Base-by-base conservation (phyloP, 139 green algal species). In the Protoeuglena noctilucae region DNA sequence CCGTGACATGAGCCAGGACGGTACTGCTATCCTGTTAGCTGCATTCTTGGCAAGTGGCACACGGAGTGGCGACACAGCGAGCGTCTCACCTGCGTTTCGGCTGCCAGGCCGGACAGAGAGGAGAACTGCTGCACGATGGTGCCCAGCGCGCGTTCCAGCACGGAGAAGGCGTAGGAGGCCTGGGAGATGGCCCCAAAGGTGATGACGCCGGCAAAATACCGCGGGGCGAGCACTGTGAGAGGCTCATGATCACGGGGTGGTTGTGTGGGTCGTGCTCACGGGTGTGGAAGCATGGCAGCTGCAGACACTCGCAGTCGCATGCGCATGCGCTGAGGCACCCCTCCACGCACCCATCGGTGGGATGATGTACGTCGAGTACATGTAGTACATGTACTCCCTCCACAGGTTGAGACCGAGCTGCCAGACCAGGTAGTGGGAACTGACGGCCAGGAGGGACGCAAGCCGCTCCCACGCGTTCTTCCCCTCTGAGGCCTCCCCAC, bases 331-430 rank as follows among this genome's bases (percentile, higher is more conserved):
- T 12, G 16, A 45, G 39, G 39, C 12, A 16, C 12, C 39, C 12
- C 39, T n/a, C 39, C 12, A 72, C n/a, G n/a, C n/a, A n/a, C n/a
- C n/a, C 52, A 94, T 58, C 9, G 68, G 70, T 12, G 84, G 84
- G n/a, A 85, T 56, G 39, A 88, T 54, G 16, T 91, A 78, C 26
- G 85, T 93, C 29, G 78, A 73, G 51, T 85, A 87, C 21, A 66
- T 65, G 66, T 84, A 88, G 1, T 63, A 4, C 19, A n/a, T 23
- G 29, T 58, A 69, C 59, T 76, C 76, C 19, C 62, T 73, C 83
- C 83, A 90, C 19, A 87, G 41, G n/a, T 69, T 64, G 24, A 84
- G 69, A 19, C 66, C 54, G 5, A 69, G 67, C 28, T 64, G 26
- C 74, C 76, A 83, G 14, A 54, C 28, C 3, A 83, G 65, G 26